Conservation (phyloP, 306 rosid genomes). For the Argentina anserina region DNA sequence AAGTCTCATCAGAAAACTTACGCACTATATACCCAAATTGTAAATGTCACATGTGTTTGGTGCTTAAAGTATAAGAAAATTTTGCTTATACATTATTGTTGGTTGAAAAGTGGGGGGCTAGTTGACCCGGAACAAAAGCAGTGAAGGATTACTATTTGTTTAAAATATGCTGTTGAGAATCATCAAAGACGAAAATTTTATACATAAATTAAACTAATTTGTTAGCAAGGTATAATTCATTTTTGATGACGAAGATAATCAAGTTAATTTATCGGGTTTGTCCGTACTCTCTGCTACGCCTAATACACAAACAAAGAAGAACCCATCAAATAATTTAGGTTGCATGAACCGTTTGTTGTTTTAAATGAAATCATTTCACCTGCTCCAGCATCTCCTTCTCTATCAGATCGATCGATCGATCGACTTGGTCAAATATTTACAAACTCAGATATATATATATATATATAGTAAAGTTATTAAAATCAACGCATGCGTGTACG, state of each 20-base stretch:
- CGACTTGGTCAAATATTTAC: constrained; percentile 4
- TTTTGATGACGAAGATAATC: background rate
- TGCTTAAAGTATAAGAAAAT: background rate
- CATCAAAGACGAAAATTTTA: background rate
- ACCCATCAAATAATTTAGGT: background rate
- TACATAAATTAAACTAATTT: background rate
- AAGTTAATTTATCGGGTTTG: background rate
- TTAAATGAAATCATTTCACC: background rate
- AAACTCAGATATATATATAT: too few species aligned
- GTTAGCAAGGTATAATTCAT: background rate
- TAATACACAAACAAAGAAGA: background rate
- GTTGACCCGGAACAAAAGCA: background rate
- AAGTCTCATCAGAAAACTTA: background rate
- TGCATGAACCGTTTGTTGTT: background rate
- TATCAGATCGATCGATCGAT: too few species aligned
- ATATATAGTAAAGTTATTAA: too few species aligned
- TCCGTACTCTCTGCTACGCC: background rate
- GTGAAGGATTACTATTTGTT: background rate
- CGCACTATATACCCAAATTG: background rate
- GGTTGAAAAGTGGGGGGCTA: background rate
- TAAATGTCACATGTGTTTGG: background rate
- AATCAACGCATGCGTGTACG: background rate
- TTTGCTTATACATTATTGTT: background rate
- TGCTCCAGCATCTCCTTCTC: background rate
- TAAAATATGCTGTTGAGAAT: background rate